phyloP scores from a whole-genome alignment of 805 yeast species.

The Yarrowia sp. region DNA sequence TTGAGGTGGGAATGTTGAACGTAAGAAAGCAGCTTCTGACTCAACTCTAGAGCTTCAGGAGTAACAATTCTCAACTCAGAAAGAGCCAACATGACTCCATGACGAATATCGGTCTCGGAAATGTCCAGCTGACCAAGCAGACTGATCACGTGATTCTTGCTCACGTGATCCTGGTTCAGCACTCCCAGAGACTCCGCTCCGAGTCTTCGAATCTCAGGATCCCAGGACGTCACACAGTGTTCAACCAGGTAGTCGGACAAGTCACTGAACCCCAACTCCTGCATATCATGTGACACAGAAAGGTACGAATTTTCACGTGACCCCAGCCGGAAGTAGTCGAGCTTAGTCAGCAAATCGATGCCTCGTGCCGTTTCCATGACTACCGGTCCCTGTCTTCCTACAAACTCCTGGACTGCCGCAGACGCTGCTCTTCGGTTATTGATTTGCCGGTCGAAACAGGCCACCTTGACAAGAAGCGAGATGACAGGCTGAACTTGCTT shows the following conservation, averaged over 20 bases:
- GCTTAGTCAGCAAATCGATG: slow-evolving; percentile 60
- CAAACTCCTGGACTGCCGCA: slow-evolving; percentile 84
- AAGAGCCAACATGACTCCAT: slow-evolving; percentile 14
- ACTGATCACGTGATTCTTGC: slow-evolving; percentile 2
- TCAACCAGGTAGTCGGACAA: slow-evolving; percentile 49
- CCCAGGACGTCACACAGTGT: slow-evolving; percentile 51
- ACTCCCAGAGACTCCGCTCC: slow-evolving; percentile 53
- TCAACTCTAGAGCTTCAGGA: background rate
- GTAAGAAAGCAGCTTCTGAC: background rate
- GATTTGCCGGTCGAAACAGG: slow-evolving; percentile 76
- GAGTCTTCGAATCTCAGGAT: slow-evolving; percentile 54
- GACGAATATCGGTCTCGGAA: slow-evolving; percentile 12
- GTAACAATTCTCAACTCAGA: background rate
- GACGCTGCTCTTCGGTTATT: slow-evolving; percentile 79
- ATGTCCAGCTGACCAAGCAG: slow-evolving; percentile 2
- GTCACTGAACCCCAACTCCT: slow-evolving; percentile 41
- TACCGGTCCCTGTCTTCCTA: slow-evolving; percentile 72
- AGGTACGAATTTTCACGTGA: slow-evolving; percentile 54
- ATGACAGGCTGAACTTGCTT: slow-evolving; percentile 43
- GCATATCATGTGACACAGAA: slow-evolving; percentile 49
- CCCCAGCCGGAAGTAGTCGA: slow-evolving; percentile 61
- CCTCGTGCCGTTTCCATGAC: slow-evolving; percentile 48
- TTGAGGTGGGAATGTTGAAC: background rate
- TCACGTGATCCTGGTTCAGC: background rate
- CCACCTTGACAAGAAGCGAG: slow-evolving; percentile 56